Base-by-base conservation (phyloP, 116 monocot genomes). In the Phalaenopsis hybrid region DNA sequence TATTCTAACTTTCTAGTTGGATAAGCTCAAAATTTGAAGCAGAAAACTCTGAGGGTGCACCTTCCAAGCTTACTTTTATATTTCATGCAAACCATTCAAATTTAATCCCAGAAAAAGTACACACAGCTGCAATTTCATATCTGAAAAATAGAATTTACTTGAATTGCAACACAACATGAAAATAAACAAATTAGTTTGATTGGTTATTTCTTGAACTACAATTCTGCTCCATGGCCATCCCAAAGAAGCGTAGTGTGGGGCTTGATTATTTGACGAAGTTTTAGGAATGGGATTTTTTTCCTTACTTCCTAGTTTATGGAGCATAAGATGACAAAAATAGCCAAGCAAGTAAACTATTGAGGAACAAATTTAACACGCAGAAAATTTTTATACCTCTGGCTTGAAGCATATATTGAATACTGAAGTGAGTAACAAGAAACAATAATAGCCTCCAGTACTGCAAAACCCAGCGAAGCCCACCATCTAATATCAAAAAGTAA, bases 381-480 rank as follows among this genome's bases (percentile, higher is more conserved):
- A 34, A 73, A 75, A 33, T 75, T 31, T 58, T 13, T 69, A 10
- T 79, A 97, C 97, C 89, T 91, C 78, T 93, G 78, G 81, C 84
- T 93, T 78, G 94, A 86, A 79, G 92, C 87, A 95, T 93, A 95
- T 80, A 99, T 84, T 67, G 98, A 99, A 87, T 99, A 95, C 79
- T 90, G 98, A 74, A 99, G 88, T 57, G 99, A 99, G 83, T 86
- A 93, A 80, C 75, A 93, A 63, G 99, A 74, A 81, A 99, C 88
- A 83, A 92, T 91, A 81, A 95, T 50, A 82, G 91, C 90, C 80
- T 90, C 92, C 65, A 95, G 11, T 51, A 93, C 84, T 72, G 95
- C 91, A 87, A 95, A 99, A 17, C 92, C 94, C 51, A 99, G 85
- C 43, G 99, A 95, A 17, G 82, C 82, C 95, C 99, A 99, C 99